Evolutionary conservation across 176 grass and related monocot species (phyloP), one percentile per base, ranked within the genome.

Genomic region (Cenchrus purpureus): DNA sequence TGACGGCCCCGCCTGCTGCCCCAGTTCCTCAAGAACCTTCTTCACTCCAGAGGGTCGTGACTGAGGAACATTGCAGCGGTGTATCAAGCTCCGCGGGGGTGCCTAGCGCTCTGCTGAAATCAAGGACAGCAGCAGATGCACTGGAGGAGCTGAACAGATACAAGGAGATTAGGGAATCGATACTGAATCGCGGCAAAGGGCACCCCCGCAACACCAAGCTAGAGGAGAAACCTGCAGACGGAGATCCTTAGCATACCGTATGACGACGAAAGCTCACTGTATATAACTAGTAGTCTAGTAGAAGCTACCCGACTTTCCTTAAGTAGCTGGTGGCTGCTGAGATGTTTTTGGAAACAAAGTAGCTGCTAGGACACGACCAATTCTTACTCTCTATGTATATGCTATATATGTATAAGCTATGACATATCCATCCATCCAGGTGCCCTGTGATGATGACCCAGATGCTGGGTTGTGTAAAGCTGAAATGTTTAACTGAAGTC

Each of bases 81-180:
- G 12, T 71, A 68, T 93, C 79, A 48, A 86, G 84, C 70, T 89
- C 89, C 69, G 57, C 76, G 57, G 32, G 17, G 25, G 58, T 14
- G 22, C 57, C 83, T 68, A 53, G 84, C 6, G 10, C 46, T 20
- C 51, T 61, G n/a, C 71, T 84, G 57, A 79, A 66, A 44, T 84
- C 91, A 16, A 92, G 77, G 76, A 93, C 95, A 1, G 82, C 83
- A 71, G 82, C 85, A 0, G 85, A 98, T 10, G 93, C 82, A 7
- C 88, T 93, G 73, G 79, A 95, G 82, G 95, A 95, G 78, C 89
- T 98, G 75, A 91, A 86, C 48, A 84, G 17, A 65, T 95, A 91
- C 89, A 85, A 76, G 50, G 82, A 88, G 46, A 74, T 92, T 25
- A 90, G 42, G 88, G 83, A 92, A 71, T 83, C 66, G 1, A 89